phyloP scores from a whole-genome alignment of 352 stramenopile genomes.

The Pythium rhizo-oryzae region DNA sequence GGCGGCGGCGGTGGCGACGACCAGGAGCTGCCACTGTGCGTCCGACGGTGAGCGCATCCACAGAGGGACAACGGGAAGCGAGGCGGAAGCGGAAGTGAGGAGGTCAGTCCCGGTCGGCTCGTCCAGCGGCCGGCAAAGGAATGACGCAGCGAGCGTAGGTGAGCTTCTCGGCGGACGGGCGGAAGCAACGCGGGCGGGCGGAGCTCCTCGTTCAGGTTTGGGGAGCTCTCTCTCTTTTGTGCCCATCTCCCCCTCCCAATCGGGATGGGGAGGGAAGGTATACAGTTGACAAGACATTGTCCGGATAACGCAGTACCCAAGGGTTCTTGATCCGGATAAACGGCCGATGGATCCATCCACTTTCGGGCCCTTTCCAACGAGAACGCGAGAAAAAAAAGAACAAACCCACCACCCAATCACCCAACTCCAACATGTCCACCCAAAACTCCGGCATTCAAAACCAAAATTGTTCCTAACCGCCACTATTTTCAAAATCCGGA shows the following conservation, averaged over 20 bases:
- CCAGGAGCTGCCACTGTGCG: slow-evolving; percentile 29
- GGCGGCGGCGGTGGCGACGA: slow-evolving; percentile 41
- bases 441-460: neutral
- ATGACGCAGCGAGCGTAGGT: slow-evolving; percentile 1
- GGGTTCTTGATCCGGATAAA: slow-evolving; percentile 21
- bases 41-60: slow-evolving; percentile 29
- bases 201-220: too few relatives aligned
- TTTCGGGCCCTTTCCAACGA: neutral
- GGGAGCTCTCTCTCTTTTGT: slow-evolving; percentile 6
- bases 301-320: slow-evolving; percentile 5
- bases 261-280: slow-evolving; percentile 1
- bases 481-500: neutral
- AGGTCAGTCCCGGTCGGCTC: too few relatives aligned
- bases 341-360: neutral
- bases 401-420: neutral
- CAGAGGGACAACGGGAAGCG: slow-evolving; percentile 3
- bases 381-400: slow-evolving; percentile 1
- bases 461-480: neutral
- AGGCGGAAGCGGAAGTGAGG: slow-evolving; percentile 15
- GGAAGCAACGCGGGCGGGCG: neutral
- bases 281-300: slow-evolving; percentile 22
- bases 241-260: slow-evolving; percentile 16
- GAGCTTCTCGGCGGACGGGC: slow-evolving; percentile 1
- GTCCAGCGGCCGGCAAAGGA: slow-evolving; percentile 1
- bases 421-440: neutral